phyloP scores from a whole-genome alignment of 202 grass and related monocot species.

The Elaeis oleifera region DNA sequence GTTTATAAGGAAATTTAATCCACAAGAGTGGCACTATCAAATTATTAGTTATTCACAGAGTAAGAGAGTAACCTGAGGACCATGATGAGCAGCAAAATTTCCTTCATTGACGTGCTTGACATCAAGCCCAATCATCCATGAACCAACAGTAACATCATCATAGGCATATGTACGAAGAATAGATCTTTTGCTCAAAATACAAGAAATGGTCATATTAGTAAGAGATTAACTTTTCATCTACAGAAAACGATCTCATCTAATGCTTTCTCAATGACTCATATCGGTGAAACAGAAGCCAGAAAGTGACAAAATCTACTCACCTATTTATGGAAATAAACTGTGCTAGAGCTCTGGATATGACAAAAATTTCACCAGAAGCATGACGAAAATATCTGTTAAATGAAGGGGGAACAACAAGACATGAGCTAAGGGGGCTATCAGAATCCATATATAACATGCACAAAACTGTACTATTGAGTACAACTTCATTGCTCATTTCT shows the following conservation, averaged over 20 bases:
- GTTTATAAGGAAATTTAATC: not conserved
- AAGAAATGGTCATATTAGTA: constrained; percentile 8
- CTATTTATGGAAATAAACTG: constrained; percentile 99
- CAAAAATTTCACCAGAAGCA: constrained; percentile 91
- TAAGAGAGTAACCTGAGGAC: constrained; percentile 51
- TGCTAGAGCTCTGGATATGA: constrained; percentile 85
- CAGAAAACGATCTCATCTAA: too few relatives aligned
- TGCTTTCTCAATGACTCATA: too few relatives aligned
- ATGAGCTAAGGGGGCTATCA: too few relatives aligned
- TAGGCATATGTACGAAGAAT: constrained; percentile 86
- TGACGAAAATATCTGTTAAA: constrained; percentile 82
- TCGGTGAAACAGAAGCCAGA: too few relatives aligned
- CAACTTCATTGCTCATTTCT: too few relatives aligned
- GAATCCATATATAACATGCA: too few relatives aligned
- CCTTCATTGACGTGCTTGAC: constrained; percentile 94
- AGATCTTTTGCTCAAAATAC: constrained; percentile 33
- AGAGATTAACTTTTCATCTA: not conserved
- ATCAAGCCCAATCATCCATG: constrained; percentile 93
- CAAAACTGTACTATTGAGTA: too few relatives aligned
- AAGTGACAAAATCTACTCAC: constrained; percentile 21
- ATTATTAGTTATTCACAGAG: too few relatives aligned
- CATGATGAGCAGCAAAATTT: constrained; percentile 91
- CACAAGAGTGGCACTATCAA: too few relatives aligned
- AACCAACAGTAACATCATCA: constrained; percentile 96
- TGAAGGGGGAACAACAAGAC: constrained; percentile 13